Percentiles rank a stretch among this genome's conserved stretches.
These are phyloP conservation scores for Umbelopsis ramanniana DNA, from an alignment of 192 early-diverging fungal species.

Conservation along the genomic window DNA sequence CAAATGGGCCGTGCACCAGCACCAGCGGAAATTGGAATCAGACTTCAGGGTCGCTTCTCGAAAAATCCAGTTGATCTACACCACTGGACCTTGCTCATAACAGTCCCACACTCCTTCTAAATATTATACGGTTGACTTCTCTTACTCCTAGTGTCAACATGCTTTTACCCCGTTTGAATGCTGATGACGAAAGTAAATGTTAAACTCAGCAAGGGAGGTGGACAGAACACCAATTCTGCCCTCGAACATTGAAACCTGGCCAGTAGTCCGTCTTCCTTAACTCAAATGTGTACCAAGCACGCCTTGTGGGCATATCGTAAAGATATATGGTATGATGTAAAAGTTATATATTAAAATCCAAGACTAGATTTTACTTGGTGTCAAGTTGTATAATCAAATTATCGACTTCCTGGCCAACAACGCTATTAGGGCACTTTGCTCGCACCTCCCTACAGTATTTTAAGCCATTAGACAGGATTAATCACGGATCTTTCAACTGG, in stretches of 20 bases:
- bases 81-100: not conserved
- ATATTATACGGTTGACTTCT: too few species aligned
- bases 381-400: slow-evolving; percentile 43
- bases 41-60: not conserved
- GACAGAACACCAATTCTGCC: too few species aligned
- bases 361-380: slow-evolving; percentile 31
- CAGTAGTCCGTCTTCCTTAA: too few species aligned
- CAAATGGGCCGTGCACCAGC: not conserved
- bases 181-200: too few species aligned
- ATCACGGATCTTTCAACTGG: not conserved
- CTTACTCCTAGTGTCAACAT: too few species aligned
- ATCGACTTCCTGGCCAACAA: slow-evolving; percentile 52
- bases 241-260: too few species aligned
- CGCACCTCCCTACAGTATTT: slow-evolving; percentile 39
- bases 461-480: not conserved
- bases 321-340: too few species aligned
- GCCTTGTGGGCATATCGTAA: not conserved
- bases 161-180: too few species aligned
- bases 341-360: too few species aligned
- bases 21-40: slow-evolving; percentile 3
- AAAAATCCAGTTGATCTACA: not conserved
- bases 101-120: too few species aligned
- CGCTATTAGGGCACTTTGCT: slow-evolving; percentile 49
- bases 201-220: too few species aligned
- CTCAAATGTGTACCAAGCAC: not conserved